Evolutionary conservation across 1,139 yeast genomes (phyloP), one percentile per base, ranked within the genome.

Genomic region (Pichia kudriavzevii): DNA sequence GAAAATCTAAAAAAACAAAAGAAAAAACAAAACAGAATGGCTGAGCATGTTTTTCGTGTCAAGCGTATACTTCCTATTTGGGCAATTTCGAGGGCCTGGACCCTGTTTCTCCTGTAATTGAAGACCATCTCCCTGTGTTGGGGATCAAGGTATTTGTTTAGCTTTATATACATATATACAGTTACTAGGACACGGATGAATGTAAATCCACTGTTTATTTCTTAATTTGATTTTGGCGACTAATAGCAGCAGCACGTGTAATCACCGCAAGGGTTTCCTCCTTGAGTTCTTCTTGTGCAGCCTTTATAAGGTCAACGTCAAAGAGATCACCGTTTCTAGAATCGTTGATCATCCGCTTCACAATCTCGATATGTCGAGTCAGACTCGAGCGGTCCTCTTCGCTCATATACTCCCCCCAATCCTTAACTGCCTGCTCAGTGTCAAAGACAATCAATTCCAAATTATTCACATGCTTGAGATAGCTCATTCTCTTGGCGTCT

Each of bases 331-430:
- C 68, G 32, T 59, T 62, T 41, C 79, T 55, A 5, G 72, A 60
- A 41, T 70, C 76, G 5, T 56, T 55, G 27, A 75, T 69, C 52
- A 72, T 66, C 2, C 39, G 42, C 41, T 69, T 60, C 30, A 74
- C 65, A 2, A 50, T 56, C 7, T 49, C 49, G 6, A 76, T 54
- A 40, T 59, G 61, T 2, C 50, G 42, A 2, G 63, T 51, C 12
- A 61, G 42, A 0, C 50, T 50, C 1, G 46, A 45, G 34, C 50
- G 62, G 23, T 70, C 74, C 8, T 50, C 57, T 4, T 58, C 59
- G 2, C 59, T 36, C 21, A 57, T 42, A 26, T 25, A 46, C 12
- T 41, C 35, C 4, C 32, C 35, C 49, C 50, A 47, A 20, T 49
- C 50, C 5, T 32, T 33, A 2, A 58, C 24, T 1, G 59, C 60